Evolutionary conservation across 1,139 yeast genomes (phyloP).

Genomic region (Wickerhamomyces sp.): DNA sequence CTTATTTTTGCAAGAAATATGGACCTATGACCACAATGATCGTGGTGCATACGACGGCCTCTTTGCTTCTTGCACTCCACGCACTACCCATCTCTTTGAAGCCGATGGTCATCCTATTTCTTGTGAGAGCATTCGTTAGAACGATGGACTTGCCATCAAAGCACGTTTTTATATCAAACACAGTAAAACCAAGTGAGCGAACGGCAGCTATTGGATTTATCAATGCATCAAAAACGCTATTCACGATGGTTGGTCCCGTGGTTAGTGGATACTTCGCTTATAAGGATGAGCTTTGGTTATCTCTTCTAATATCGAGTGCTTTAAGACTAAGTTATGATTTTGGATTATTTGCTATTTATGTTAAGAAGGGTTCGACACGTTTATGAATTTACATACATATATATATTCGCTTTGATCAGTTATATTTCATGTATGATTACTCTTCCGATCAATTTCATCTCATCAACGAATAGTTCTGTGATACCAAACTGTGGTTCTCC

Average conservation of each 20-base stretch:
- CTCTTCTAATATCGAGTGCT: conserved; percentile 51
- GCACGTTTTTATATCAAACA: conserved; percentile 67
- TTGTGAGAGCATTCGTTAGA: conserved; percentile 31
- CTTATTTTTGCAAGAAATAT: conserved; percentile 37
- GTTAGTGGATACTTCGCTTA: conserved; percentile 73
- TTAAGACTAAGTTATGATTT: conserved; percentile 37
- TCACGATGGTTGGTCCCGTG: conserved; percentile 74
- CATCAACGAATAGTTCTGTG: conserved; percentile 19
- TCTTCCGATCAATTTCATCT: conserved; percentile 21
- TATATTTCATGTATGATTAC: conserved; percentile 22
- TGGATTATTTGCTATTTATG: conserved; percentile 35
- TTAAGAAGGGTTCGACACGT: too few species aligned
- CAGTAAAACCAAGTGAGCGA: conserved; percentile 63
- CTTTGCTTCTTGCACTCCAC: conserved; percentile 32
- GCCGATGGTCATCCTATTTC: conserved; percentile 26
- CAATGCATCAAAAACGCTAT: conserved; percentile 78
- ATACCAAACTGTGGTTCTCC: conserved; percentile 44
- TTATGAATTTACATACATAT: too few species aligned
- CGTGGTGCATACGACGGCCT: conserved; percentile 39
- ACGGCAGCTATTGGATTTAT: conserved; percentile 81
- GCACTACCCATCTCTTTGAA: conserved; percentile 34
- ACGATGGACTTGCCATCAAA: conserved; percentile 90
- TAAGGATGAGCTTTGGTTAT: conserved; percentile 41
- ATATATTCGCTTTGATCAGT: too few species aligned
- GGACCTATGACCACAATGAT: conserved; percentile 45